phyloP scores from a whole-genome alignment of 495 filamentous ascomycete species.

The Tuber borchii region DNA sequence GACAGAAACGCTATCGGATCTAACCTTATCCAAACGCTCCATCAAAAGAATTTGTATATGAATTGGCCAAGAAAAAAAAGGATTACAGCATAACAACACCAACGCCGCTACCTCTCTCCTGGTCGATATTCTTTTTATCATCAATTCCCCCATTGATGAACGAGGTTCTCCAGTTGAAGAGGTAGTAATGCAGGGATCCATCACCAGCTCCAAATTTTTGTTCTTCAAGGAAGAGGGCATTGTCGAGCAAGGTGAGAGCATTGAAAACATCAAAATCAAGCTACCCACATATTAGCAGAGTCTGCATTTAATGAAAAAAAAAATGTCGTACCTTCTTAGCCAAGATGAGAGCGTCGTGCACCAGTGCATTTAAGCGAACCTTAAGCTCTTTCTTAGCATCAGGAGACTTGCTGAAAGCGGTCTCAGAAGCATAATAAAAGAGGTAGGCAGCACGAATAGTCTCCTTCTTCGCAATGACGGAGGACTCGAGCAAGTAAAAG shows the following conservation, averaged over 20 bases:
- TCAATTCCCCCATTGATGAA: constrained; percentile 78
- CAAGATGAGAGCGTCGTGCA: constrained; percentile 78
- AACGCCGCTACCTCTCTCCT: constrained; percentile 70
- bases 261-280: constrained; percentile 94
- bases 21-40: neutral
- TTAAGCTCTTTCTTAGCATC: constrained; percentile 55
- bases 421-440: constrained; percentile 90
- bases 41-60: neutral
- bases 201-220: constrained; percentile 92
- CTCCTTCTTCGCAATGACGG: constrained; percentile 75
- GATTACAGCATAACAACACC: constrained; percentile 75
- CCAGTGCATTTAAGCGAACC: constrained; percentile 63
- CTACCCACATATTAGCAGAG: constrained; percentile 40
- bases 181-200: constrained; percentile 88
- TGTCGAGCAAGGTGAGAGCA: constrained; percentile 85
- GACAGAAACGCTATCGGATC: neutral
- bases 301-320: neutral
- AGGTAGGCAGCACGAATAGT: constrained; percentile 81
- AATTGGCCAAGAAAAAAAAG: neutral
- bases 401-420: constrained; percentile 56
- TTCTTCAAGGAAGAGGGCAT: constrained; percentile 81
- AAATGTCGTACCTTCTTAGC: constrained; percentile 60
- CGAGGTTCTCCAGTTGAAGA: constrained; percentile 89
- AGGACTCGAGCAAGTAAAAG: constrained; percentile 90
- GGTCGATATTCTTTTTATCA: constrained; percentile 64